Evolutionary conservation across 768 basidiomycete species (phyloP), one percentile per base, ranked within the genome.

Genomic region (Panaeolus cyanescens): DNA sequence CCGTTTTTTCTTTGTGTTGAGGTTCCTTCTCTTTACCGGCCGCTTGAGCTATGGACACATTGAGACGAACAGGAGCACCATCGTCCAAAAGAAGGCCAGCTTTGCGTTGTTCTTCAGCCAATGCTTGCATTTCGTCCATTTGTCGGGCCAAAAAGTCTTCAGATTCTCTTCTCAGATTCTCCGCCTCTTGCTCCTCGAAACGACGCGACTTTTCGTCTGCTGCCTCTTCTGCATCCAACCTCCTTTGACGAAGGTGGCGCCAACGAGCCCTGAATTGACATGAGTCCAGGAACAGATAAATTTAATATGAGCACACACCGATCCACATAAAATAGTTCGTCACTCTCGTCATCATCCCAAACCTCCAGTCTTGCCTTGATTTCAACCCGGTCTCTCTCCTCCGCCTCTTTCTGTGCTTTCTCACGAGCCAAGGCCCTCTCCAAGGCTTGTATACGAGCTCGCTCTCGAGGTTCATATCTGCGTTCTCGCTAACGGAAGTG

Each of bases 51-150:
- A 90, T 80, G 1, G 89, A 88, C 22, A 96, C 91, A 65, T 89
- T 90, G 57, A 98, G 81, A 68, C 90, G 88, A 68, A 98, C 91
- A 5, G 95, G 93, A 17, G 92, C 92, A 30, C 93, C 93, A 64
- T 97, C 96, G 64, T 96, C 95, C 32, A 96, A 82, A 15, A 97
- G 76, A 75, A 96, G 82, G 31, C 95, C 95, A 6, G 92, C 93
- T 69, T 93, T 92, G 64, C 93, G 88, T 68, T 97, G 94, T 69
- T 96, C 91, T 55, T 92, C 92, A 12, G 92, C 92, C 30, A 96
- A 79, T 2, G 92, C 90, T 65, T 95, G 93, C 88, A 96, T 91
- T 73, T 98, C 95, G 64, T 93, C 93, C 93, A 96, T 95, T 70
- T 97, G 95, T 58, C 88, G 84, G 33, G 93, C 92, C 62, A 98